These are phyloP conservation scores for Hansfordia pulvinata DNA, from an alignment of 2,329 filamentous ascomycete species.

Conservation along the genomic window DNA sequence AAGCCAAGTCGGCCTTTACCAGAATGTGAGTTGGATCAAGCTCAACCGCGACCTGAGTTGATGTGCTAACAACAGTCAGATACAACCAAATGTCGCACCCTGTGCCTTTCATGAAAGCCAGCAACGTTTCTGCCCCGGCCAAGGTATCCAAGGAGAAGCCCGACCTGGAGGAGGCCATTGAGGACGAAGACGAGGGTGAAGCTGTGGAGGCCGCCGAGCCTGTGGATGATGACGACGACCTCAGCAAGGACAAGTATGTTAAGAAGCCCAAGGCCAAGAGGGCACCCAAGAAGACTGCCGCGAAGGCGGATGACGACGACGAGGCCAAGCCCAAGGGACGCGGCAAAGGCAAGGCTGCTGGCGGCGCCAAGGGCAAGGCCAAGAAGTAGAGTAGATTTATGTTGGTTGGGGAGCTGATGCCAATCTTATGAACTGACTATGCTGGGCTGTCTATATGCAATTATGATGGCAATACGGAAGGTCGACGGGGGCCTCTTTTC, in stretches of 20 bases:
- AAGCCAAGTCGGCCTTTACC: constrained; percentile 83
- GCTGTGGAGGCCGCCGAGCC: constrained; percentile 41
- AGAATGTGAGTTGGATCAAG: constrained; percentile 48
- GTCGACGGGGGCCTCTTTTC: too few relatives aligned
- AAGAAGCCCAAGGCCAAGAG: constrained; percentile 71
- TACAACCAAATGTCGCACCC: constrained; percentile 83
- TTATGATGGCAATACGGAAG: too few relatives aligned
- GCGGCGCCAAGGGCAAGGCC: constrained; percentile 33
- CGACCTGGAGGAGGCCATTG: constrained; percentile 90
- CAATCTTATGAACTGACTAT: too few relatives aligned
- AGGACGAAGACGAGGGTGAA: constrained; percentile 74
- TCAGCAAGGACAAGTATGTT: constrained; percentile 94
- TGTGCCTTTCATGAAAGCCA: constrained; percentile 92
- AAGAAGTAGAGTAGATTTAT: constrained; percentile 21
- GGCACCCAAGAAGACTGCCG: constrained; percentile 32
- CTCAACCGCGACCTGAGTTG: neutral
- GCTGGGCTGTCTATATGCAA: too few relatives aligned
- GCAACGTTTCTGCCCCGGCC: constrained; percentile 59
- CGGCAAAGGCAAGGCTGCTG: constrained; percentile 23
- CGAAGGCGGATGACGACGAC: constrained; percentile 31
- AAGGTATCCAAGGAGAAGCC: constrained; percentile 63
- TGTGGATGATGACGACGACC: constrained; percentile 60
- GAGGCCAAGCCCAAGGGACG: constrained; percentile 36
- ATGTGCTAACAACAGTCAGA: constrained; percentile 26
- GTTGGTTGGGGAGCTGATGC: neutral